Percentiles rank a stretch among this genome's conserved stretches.
These are phyloP conservation scores for Aspergillus sojae DNA, from an alignment of 2,329 filamentous ascomycete genomes.

Conservation along the genomic window DNA sequence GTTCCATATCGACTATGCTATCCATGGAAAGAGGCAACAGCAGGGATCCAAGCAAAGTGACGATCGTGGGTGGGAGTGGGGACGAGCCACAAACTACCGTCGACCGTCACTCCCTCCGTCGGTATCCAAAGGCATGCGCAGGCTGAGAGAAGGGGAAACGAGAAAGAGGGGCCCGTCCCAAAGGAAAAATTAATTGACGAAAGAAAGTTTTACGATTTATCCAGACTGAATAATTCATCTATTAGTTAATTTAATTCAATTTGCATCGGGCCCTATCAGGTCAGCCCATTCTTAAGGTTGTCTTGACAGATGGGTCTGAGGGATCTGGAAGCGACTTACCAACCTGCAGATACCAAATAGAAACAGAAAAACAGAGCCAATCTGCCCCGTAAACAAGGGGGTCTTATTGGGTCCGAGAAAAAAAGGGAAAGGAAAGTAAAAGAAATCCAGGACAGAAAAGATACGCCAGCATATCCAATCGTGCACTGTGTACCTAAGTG, in stretches of 20 bases:
- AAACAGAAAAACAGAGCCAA: neutral
- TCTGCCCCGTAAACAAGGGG: conserved; percentile 3
- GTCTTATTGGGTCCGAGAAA: neutral
- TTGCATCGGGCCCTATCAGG: conserved; percentile 6
- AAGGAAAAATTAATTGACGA: neutral
- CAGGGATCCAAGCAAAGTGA: conserved; percentile 21
- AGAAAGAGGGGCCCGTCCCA: conserved; percentile 11
- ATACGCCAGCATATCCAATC: neutral
- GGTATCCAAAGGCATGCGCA: conserved; percentile 20
- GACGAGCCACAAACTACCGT: conserved; percentile 27
- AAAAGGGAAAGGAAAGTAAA: neutral
- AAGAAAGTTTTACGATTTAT: neutral
- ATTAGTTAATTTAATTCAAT: conserved; percentile 7
- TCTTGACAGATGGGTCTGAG: conserved; percentile 33
- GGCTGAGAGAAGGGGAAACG: conserved; percentile 10
- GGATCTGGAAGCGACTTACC: conserved; percentile 17
- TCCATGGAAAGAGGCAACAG: conserved; percentile 22
- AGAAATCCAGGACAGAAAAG: neutral
- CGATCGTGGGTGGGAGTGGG: conserved; percentile 29
- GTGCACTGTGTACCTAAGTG: neutral
- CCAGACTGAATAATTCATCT: conserved; percentile 3
- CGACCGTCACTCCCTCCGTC: conserved; percentile 21
- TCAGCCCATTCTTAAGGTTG: conserved; percentile 24
- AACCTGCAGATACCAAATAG: conserved; percentile 1
- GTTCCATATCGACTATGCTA: conserved; percentile 22